Evolutionary conservation across 345 rosid genomes (phyloP), one percentile per base, ranked within the genome.

Genomic region (Triadica sebifera): DNA sequence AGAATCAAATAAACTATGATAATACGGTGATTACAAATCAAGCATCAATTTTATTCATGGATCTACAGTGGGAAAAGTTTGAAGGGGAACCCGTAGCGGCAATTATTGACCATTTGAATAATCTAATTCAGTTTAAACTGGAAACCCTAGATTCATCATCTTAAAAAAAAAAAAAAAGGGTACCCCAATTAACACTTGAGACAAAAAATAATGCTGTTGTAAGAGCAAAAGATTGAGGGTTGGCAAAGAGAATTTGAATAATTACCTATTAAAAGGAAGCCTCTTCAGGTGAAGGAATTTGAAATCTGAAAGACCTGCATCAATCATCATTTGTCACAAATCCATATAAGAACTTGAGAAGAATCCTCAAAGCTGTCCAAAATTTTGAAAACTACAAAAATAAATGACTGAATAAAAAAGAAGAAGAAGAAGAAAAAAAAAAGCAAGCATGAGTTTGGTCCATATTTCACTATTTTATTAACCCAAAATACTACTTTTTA

Each of bases 281-380:
- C 57, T 68, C 10, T 34, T 41, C 38, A 64, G 37, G 46, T 22
- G 66, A 62, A 66, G 77, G 65, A 67, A 74, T 46, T 75, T 72
- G 71, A 64, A 72, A 61, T 17, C 60, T 61, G 49, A 51, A 55
- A 62, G 75, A 72, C 69, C 69, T 47, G 72, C 58, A 58, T 75
- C 65, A 75, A 75, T 75, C 78, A 75, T 61, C 37, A 58, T 75
- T 67, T 75, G 38, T 68, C 78, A 75, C 49, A 67, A 60, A 59
- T 56, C 62, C 76, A 67, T 66, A 15, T 66, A 15, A 57, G 66
- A 74, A 37, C 19, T 66, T 67, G 29, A 45, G 71, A 58, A 58
- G 56, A 75, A 47, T 61, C 58, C 73, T 68, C 73, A 47, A 59
- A 59, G 56, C 19, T 75, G 57, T 73, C 73, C 73, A 75, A 59